Conservation (phyloP, 2,329 filamentous ascomycete species). For the Bipolaris sorokiniana region DNA sequence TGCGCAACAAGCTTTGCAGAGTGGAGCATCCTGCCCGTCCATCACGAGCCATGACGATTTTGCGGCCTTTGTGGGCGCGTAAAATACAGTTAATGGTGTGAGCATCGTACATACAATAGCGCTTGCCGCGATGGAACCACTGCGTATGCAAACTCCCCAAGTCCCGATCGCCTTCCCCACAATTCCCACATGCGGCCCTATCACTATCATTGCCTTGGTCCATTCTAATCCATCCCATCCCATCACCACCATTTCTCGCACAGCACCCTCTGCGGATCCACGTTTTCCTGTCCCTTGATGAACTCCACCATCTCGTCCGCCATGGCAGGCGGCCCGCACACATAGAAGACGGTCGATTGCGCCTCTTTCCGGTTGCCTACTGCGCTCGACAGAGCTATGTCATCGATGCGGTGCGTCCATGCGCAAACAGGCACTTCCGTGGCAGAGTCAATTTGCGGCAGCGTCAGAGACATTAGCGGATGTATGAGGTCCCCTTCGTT, state of each 20-base stretch:
- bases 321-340: constrained; percentile 58
- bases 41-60: constrained; percentile 21
- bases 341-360: constrained; percentile 52
- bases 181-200: constrained; percentile 1
- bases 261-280: constrained; percentile 50
- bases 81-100: constrained; percentile 31
- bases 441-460: constrained; percentile 37
- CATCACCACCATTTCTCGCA: constrained; percentile 61
- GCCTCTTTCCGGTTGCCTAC: constrained; percentile 47
- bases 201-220: no score
- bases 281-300: constrained; percentile 47
- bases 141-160: constrained; percentile 5
- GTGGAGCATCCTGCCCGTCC: constrained; percentile 8
- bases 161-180: constrained; percentile 6
- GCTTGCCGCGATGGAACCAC: constrained; percentile 16
- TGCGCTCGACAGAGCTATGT: constrained; percentile 49
- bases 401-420: constrained; percentile 44
- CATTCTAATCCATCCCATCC: background rate
- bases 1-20: background rate
- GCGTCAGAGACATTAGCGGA: constrained; percentile 42
- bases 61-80: constrained; percentile 34
- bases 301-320: constrained; percentile 55
- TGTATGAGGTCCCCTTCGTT: constrained; percentile 37
- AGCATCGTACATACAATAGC: constrained; percentile 28
- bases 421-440: constrained; percentile 41